Conservation (phyloP, 768 basidiomycete species). For the Boletus tylopilopsis region DNA sequence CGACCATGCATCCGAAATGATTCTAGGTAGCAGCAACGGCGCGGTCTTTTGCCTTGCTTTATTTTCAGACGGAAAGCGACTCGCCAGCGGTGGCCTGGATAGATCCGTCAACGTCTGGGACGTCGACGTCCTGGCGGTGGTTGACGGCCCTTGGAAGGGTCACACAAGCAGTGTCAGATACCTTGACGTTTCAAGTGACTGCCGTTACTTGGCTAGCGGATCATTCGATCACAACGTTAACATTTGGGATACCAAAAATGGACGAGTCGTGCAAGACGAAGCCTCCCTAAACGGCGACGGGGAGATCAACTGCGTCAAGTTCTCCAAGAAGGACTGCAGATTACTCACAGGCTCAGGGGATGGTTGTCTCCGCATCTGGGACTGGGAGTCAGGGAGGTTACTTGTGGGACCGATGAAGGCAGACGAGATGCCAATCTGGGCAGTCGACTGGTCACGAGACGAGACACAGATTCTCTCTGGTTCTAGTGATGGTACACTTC, state of each 20-base stretch:
- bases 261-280: slow-evolving; percentile 23
- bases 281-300: slow-evolving; percentile 19
- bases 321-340: slow-evolving; percentile 20
- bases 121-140: slow-evolving; percentile 15
- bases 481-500: slow-evolving; percentile 19
- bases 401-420: slow-evolving; percentile 25
- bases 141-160: slow-evolving; percentile 22
- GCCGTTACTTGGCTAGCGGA: slow-evolving; percentile 27
- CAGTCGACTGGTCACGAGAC: slow-evolving; percentile 29
- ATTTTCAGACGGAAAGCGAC: slow-evolving; percentile 25
- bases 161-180: slow-evolving; percentile 28
- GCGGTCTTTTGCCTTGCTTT: slow-evolving; percentile 25
- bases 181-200: slow-evolving; percentile 26
- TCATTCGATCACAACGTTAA: slow-evolving; percentile 32
- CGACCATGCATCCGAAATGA: slow-evolving; percentile 22
- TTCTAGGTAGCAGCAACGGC: slow-evolving; percentile 20
- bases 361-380: slow-evolving; percentile 28
- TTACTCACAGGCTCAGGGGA: slow-evolving; percentile 30
- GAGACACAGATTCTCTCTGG: slow-evolving; percentile 27
- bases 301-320: slow-evolving; percentile 28
- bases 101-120: slow-evolving; percentile 31
- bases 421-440: slow-evolving; percentile 25
- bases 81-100: slow-evolving; percentile 30
- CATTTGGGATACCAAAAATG: slow-evolving; percentile 28
- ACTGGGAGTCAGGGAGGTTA: slow-evolving; percentile 24